These are phyloP conservation scores for Alternaria sp. DNA, from an alignment of 2,329 filamentous ascomycete genomes.

Conservation along the genomic window DNA sequence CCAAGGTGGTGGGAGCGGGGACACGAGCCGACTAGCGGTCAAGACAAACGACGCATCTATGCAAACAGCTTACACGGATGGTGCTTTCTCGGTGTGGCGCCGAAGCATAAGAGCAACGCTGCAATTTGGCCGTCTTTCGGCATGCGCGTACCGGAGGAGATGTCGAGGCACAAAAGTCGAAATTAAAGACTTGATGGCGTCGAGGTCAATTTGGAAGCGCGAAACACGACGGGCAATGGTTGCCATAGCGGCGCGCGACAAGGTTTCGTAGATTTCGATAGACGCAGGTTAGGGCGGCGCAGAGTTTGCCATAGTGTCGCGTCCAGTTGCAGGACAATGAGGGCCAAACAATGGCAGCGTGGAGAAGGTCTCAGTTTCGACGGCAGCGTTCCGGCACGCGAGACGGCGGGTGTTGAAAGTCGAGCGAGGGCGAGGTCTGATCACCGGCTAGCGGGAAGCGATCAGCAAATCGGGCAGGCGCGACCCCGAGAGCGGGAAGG, in stretches of 20 bases:
- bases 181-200: constrained; percentile 3
- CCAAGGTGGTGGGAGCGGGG: constrained; percentile 27
- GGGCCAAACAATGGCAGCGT: neutral
- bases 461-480: constrained; percentile 30
- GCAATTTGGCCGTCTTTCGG: constrained; percentile 14
- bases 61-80: constrained; percentile 6
- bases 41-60: constrained; percentile 12
- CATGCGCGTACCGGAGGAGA: constrained; percentile 25
- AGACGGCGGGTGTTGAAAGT: constrained; percentile 18
- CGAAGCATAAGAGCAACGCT: neutral
- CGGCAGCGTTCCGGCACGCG: constrained; percentile 10
- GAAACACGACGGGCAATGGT: neutral
- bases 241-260: neutral
- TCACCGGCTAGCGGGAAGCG: constrained; percentile 42
- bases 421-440: constrained; percentile 37
- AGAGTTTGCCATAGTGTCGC: constrained; percentile 5
- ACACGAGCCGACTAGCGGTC: constrained; percentile 29
- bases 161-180: neutral
- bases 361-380: constrained; percentile 3
- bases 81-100: constrained; percentile 12
- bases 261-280: constrained; percentile 7
- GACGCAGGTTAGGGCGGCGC: constrained; percentile 5
- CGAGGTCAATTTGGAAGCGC: constrained; percentile 3
- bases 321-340: neutral
- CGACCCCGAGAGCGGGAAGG: constrained; percentile 30